These are phyloP conservation scores for Aurifilum marmelostoma DNA, from an alignment of 2,329 filamentous ascomycete species.

Conservation along the genomic window DNA sequence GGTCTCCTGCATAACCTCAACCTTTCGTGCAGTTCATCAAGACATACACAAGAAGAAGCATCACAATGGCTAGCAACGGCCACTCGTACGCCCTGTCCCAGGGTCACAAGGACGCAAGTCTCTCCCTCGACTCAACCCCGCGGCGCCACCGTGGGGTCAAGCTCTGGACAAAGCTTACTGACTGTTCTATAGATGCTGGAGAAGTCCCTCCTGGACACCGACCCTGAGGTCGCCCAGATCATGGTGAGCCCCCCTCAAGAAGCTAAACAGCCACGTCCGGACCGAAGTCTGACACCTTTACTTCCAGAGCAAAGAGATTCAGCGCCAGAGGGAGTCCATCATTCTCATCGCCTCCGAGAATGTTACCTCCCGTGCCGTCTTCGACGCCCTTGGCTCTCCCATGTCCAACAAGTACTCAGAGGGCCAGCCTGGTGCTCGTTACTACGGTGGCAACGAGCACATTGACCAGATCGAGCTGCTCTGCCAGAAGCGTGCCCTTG, in stretches of 20 bases:
- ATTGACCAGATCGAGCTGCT: constrained; percentile 95
- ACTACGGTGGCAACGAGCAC: constrained; percentile 99
- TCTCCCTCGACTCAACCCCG: constrained; percentile 9
- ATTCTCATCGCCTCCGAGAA: constrained; percentile 99
- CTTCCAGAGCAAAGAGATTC: constrained; percentile 80
- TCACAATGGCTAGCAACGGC: constrained; percentile 38
- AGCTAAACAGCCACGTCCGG: neutral
- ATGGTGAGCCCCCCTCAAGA: constrained; percentile 68
- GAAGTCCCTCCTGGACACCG: constrained; percentile 87
- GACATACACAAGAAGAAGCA: neutral
- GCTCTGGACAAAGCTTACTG: constrained; percentile 33
- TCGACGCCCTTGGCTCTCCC: constrained; percentile 91
- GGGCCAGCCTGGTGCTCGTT: constrained; percentile 95
- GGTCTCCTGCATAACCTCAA: neutral
- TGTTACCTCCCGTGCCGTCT: constrained; percentile 97
- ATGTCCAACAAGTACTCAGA: constrained; percentile 99
- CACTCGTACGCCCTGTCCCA: constrained; percentile 41
- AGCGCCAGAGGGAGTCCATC: constrained; percentile 97
- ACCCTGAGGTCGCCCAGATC: constrained; percentile 93
- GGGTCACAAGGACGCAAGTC: constrained; percentile 41
- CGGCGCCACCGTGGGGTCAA: neutral
- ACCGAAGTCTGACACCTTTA: neutral
- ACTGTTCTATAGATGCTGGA: constrained; percentile 77
- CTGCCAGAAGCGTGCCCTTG: constrained; percentile 91
- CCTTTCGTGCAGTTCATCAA: neutral